Base-by-base conservation (phyloP, 2,329 filamentous ascomycete species). In the Phoma sp. region DNA sequence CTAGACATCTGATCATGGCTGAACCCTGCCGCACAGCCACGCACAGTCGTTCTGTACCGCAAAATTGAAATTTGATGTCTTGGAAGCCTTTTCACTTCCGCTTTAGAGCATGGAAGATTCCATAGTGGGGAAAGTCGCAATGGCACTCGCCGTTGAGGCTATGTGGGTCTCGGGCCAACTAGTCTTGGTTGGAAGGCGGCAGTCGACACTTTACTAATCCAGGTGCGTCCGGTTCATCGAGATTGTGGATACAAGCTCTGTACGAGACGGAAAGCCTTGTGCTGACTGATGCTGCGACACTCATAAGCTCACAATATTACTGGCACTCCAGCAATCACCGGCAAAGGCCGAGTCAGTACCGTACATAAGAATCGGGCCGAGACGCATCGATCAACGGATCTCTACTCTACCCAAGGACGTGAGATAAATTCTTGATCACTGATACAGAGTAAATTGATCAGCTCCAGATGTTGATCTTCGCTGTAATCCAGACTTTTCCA, bases 151-250 rank as follows among this genome's bases (percentile, higher is more conserved):
- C 31, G 19, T 33, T n/a, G 31, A 10, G 15, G n/a, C 32, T 29
- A 33, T 24, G 45, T 38, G 40, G 35, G 21, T 15, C 4, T 51
- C 32, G 52, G 47, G 19, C 47, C 41, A 40, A 55, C 27, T 50
- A 12, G 13, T 19, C 13, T n/a, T 17, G n/a, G 5, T 45, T 45
- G 45, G 51, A 38, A 29, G 17, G n/a, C 24, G 12, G 12, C 6
- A 36, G 27, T 45, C 45, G 51, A 15, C 41, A 37, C 52, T 38
- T 45, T 45, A 8, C 46, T 46, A 19, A 24, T 43, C 31, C 36
- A 43, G 41, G 40, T 27, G 13, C 27, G 22, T 46, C 52, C 41
- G 41, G n/a, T 27, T 8, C 33, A 25, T 41, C 25, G 36, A 45
- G 45, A 50, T 46, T 39, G 36, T 46, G 40, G 35, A 32, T 44